Conservation (phyloP, 768 basidiomycete species). For the Termitomyces sp. region DNA sequence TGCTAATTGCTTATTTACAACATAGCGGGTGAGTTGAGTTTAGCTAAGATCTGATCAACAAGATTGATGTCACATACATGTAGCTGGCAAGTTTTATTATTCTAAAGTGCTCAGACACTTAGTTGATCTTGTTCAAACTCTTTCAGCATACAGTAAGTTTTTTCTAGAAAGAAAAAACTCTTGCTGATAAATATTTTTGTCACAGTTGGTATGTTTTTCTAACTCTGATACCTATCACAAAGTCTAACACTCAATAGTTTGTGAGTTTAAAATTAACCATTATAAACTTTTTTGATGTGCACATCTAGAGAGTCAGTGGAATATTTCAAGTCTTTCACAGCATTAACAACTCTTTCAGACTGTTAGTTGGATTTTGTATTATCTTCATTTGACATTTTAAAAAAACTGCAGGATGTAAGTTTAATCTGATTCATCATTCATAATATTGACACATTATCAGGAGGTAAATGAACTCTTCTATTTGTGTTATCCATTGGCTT, state of each 20-base stretch:
- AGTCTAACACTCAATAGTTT: background rate
- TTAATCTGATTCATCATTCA: background rate
- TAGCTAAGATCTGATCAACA: background rate
- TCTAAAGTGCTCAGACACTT: background rate
- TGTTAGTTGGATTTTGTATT: no score
- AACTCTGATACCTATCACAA: background rate
- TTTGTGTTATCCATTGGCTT: background rate
- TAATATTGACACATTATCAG: background rate
- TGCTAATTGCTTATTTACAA: background rate
- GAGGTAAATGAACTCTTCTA: background rate
- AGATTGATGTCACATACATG: background rate
- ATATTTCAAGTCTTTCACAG: background rate
- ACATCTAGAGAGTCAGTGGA: background rate
- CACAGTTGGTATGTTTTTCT: background rate
- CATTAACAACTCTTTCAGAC: no score
- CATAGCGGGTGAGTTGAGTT: background rate
- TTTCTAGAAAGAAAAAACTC: no score
- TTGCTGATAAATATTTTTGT: no score
- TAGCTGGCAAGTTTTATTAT: background rate
- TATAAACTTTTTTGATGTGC: no score
- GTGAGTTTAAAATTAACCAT: no score
- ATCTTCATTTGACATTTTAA: no score
- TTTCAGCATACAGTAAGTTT: background rate
- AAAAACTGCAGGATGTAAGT: background rate
- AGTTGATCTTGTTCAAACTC: background rate